phyloP scores from a whole-genome alignment of 139 green algal species.

The Chlorella sp. region DNA sequence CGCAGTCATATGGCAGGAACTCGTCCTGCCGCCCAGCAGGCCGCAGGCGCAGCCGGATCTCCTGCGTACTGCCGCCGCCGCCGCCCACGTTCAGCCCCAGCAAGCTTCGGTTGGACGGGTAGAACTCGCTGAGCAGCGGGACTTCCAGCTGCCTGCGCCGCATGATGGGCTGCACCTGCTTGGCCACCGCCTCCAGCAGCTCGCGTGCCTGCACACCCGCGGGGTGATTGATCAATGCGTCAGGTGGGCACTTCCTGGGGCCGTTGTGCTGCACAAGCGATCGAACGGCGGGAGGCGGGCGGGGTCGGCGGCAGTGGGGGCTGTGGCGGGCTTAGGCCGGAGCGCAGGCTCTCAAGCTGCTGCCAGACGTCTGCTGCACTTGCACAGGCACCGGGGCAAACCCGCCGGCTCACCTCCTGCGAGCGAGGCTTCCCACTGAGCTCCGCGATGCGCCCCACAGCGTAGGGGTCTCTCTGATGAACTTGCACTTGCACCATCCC shows the following conservation, averaged over 20 bases:
- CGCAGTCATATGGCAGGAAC: slow-evolving; percentile 77
- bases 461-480: slow-evolving; percentile 37
- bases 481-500: slow-evolving; percentile 21
- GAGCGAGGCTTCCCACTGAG: not conserved
- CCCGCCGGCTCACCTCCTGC: not conserved
- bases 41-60: slow-evolving; percentile 66
- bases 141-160: slow-evolving; percentile 62
- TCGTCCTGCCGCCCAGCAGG: not conserved
- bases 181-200: slow-evolving; percentile 61
- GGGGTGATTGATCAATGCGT: too few species aligned
- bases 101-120: slow-evolving; percentile 61
- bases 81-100: slow-evolving; percentile 66
- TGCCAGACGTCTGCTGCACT: not conserved
- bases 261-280: too few species aligned
- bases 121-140: slow-evolving; percentile 81
- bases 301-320: too few species aligned
- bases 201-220: slow-evolving; percentile 52
- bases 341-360: too few species aligned
- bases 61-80: slow-evolving; percentile 52
- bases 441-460: slow-evolving; percentile 42
- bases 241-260: too few species aligned
- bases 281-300: too few species aligned
- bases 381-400: not conserved
- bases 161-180: slow-evolving; percentile 92
- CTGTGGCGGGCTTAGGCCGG: too few species aligned